Conservation (phyloP, 148 eudicot genomes). For the Heliamphora exappendiculata region DNA sequence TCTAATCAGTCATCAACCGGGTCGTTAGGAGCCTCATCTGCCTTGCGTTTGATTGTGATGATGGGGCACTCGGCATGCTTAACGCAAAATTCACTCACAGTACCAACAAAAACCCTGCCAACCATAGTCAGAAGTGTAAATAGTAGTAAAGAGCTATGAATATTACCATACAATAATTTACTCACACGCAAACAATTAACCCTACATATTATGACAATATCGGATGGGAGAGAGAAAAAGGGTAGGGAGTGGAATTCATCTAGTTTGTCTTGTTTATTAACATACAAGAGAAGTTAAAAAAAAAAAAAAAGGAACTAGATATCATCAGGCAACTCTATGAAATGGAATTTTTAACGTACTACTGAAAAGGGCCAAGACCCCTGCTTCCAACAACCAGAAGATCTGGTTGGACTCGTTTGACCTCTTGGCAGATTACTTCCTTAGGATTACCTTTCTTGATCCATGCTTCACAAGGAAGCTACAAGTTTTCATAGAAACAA, state of each 20-base stretch:
- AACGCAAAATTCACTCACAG: constrained; percentile 88
- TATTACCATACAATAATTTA: neutral
- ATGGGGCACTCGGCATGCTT: constrained; percentile 98
- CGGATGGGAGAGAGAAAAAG: neutral
- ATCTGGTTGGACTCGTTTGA: constrained; percentile 72
- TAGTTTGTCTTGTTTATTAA: neutral
- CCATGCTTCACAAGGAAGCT: constrained; percentile 97
- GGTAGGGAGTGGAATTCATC: no score
- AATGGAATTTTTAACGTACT: constrained; percentile 26
- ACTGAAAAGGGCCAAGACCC: constrained; percentile 96
- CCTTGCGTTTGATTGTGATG: constrained; percentile 70
- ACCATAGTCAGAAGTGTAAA: neutral
- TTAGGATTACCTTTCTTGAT: constrained; percentile 79
- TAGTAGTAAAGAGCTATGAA: neutral
- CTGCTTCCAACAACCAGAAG: constrained; percentile 84
- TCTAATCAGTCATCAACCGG: constrained; percentile 71
- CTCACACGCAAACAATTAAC: neutral
- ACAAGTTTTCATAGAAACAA: neutral
- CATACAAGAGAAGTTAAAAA: neutral
- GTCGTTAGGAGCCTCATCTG: constrained; percentile 72
- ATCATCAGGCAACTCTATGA: neutral
- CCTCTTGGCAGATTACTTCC: constrained; percentile 83
- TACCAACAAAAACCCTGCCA: constrained; percentile 92
- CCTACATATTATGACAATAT: neutral
- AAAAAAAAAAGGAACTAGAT: neutral